Base-by-base conservation (phyloP, 148 eudicot species). In the Arbutus unedo region DNA sequence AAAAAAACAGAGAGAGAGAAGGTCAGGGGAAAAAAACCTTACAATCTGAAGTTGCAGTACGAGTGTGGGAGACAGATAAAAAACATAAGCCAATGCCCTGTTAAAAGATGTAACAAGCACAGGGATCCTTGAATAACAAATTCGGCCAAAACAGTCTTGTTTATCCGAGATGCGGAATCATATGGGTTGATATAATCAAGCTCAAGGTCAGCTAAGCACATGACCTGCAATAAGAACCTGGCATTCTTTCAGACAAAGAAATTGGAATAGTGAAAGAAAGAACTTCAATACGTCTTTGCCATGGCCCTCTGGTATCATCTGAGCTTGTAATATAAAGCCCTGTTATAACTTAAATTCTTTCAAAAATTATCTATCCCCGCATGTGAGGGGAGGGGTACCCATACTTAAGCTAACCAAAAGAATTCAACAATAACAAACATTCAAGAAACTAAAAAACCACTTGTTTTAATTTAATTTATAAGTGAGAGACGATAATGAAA, bases 181-280 rank as follows among this genome's bases (percentile, higher is more conserved):
- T 88, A 89, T 2, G 90, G 92, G 73, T 89, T 88, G 80, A 88
- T 84, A 76, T 84, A 89, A 84, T 90, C 91, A 70, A 43, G 75
- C 88, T 87, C 92, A 44, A 90, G 84, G 74, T 90, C 91, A 13
- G 86, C 86, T 87, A 88, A 84, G 86, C 91, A 88, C 90, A 88
- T 87, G 21, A 89, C 77, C 92, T 90, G 90, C 87, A 84, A 79
- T 44, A 75, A 25, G 75, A 60, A 64, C 56, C 57, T 15, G 78
- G 50, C 43, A 21, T 67, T 45, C 18, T 14, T 18, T 14, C 16
- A 8, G 49, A 10, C 19, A 78, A 64, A 53, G 15, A 11, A 13
- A 54, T 19, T 48, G 62, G 18, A 21, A 51, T 68, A 14, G 5
- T 4, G 62, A 41, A 45, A 67, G 5, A 56, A 55, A 49, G 31